Percentiles rank a stretch among this genome's conserved stretches.
phyloP scores from a whole-genome alignment of 352 stramenopile genomes.

The Phytophthora fragariae region DNA sequence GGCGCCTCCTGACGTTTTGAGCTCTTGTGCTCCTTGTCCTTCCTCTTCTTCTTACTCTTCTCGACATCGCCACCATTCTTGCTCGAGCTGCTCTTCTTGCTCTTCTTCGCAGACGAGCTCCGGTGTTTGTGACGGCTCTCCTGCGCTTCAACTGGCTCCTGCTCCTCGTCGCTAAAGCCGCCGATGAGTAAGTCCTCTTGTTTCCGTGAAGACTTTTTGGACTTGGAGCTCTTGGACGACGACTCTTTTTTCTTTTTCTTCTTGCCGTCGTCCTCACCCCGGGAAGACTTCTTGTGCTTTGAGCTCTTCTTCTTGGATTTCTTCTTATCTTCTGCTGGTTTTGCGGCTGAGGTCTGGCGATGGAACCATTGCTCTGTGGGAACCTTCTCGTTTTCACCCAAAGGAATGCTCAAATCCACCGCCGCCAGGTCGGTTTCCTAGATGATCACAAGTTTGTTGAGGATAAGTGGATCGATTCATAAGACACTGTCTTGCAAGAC shows the following conservation, averaged over 20 bases:
- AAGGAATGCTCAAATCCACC: constrained; percentile 80
- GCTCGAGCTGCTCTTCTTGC: constrained; percentile 59
- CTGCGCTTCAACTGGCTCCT: constrained; percentile 37
- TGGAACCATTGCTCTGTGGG: constrained; percentile 86
- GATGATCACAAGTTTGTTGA: not conserved
- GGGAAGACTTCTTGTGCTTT: constrained; percentile 56
- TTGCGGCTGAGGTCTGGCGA: constrained; percentile 51
- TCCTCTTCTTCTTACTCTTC: constrained; percentile 50
- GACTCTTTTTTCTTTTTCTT: constrained; percentile 57
- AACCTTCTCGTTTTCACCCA: constrained; percentile 80
- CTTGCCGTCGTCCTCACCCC: constrained; percentile 44
- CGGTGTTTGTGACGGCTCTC: constrained; percentile 33
- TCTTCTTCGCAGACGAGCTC: constrained; percentile 51
- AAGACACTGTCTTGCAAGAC: not conserved
- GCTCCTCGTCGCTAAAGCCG: constrained; percentile 52
- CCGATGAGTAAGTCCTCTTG: constrained; percentile 46
- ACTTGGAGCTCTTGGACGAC: constrained; percentile 43
- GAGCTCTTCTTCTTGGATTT: constrained; percentile 78
- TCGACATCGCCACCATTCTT: constrained; percentile 43
- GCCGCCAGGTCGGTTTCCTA: constrained; percentile 76
- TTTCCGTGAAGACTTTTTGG: constrained; percentile 37
- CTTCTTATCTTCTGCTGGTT: constrained; percentile 48
- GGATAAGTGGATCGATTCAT: not conserved
- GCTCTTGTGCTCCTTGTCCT: constrained; percentile 55
- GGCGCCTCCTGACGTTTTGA: constrained; percentile 58